Evolutionary conservation across 371 early-diverging fungal species (phyloP), one percentile per base, ranked within the genome.

Genomic region (Mucor mucedo): DNA sequence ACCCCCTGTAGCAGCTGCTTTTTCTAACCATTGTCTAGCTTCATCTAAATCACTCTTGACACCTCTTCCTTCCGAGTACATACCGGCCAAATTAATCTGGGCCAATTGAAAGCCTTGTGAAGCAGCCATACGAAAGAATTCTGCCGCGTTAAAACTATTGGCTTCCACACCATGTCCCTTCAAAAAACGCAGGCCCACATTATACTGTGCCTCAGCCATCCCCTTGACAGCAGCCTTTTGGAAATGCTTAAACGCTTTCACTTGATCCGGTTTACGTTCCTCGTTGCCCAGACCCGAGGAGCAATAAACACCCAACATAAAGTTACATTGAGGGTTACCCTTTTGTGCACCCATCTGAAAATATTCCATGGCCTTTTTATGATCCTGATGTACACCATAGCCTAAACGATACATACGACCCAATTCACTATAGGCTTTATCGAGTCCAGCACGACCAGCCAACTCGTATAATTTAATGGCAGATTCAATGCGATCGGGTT

Each of bases 221-320:
- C 81, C 82, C 63, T 72, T 79, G 60, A 77, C 58, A 8, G 82
- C 79, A 2, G 82, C 82, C 42, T 76, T 77, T 69, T 79, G 82
- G 49, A 79, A 82, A 62, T 74, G 61, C 28, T 79, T 75, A 53
- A 82, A 82, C 13, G 82, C 82, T 16, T 72, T 76, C 16, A 54
- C 41, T 45, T 77, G 82, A 50, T 82, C 78, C 13, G 71, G 72
- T n/a, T 75, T 62, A 11, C 56, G 58, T 38, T 61, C 62, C 11
- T 50, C 58, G n/a, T 54, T 57, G 7, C 52, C 69, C 5, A 70
- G 29, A 3, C 70, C 73, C 2, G 77, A 68, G 0, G 76, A 73
- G 52, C 69, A 71, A 55, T 82, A 82, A 2, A 79, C 78, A 33
- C 82, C 82, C 13, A 82, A 55, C 82, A 82, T 82, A 48, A 79